Evolutionary conservation across 108 stramenopile genomes (phyloP).

Genomic region (Poteriospumella lacustris): DNA sequence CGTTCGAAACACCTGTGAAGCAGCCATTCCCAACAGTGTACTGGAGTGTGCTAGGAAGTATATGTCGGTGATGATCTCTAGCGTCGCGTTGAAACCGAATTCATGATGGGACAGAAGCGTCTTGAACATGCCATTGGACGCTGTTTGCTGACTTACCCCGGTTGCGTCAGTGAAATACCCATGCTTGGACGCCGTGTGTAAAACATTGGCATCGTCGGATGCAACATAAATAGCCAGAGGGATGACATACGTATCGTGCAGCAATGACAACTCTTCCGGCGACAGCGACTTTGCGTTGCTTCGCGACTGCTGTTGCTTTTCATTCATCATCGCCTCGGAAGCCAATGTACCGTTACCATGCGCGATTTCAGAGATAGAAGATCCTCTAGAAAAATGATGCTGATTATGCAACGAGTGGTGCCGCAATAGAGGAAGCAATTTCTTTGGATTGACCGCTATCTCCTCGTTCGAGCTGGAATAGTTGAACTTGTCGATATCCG

Average conservation of each 20-base stretch:
- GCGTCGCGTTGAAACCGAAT: neutral
- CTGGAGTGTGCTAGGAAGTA: neutral
- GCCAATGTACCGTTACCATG: neutral
- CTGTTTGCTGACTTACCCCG: neutral
- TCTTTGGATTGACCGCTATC: neutral
- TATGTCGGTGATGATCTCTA: conserved; percentile 5
- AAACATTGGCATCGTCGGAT: neutral
- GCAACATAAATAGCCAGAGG: neutral
- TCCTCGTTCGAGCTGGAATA: neutral
- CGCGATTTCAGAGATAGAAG: no score
- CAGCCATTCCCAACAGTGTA: neutral
- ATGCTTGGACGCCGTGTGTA: neutral
- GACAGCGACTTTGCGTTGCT: no score
- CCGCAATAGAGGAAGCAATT: no score
- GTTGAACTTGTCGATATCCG: neutral
- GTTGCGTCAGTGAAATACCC: neutral
- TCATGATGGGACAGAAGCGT: neutral
- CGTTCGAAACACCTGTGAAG: conserved; percentile 11
- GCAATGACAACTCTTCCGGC: no score
- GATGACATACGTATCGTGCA: neutral
- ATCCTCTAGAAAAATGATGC: no score
- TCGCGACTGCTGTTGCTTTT: no score
- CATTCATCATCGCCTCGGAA: neutral
- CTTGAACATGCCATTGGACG: neutral
- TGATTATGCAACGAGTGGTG: neutral